Conservation (phyloP, 768 basidiomycete species). For the Lactarius tabidus region DNA sequence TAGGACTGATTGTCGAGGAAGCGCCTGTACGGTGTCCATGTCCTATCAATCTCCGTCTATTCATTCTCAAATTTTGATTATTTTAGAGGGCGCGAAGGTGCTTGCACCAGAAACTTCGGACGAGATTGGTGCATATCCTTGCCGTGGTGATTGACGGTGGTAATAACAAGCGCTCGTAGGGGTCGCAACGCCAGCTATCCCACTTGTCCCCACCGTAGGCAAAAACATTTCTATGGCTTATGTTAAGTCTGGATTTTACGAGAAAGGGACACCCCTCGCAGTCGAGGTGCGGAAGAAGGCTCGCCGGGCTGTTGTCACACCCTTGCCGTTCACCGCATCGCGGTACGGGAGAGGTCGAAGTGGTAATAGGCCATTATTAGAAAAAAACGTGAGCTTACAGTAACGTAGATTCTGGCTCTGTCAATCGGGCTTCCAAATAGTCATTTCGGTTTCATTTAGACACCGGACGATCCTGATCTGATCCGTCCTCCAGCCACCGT, state of each 20-base stretch:
- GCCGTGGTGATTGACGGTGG: background rate
- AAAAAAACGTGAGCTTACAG: background rate
- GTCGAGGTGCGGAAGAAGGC: slow-evolving; percentile 83
- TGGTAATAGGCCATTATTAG: background rate
- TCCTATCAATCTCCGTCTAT: background rate
- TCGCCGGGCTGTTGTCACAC: slow-evolving; percentile 65
- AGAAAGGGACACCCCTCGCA: slow-evolving; percentile 81
- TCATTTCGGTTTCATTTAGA: too few species aligned
- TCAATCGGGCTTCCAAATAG: too few species aligned
- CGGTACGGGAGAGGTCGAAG: slow-evolving; percentile 69
- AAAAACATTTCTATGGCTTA: slow-evolving; percentile 98
- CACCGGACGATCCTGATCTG: too few species aligned
- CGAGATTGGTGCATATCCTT: slow-evolving; percentile 51
- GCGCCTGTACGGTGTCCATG: slow-evolving; percentile 78
- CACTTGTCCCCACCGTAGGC: slow-evolving; percentile 74
- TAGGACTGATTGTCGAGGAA: slow-evolving; percentile 79
- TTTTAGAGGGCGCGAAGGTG: slow-evolving; percentile 73
- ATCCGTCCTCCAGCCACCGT: too few species aligned
- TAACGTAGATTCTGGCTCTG: too few species aligned
- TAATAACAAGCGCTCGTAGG: slow-evolving; percentile 39
- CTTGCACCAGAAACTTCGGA: slow-evolving; percentile 52
- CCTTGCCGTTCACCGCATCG: slow-evolving; percentile 86
- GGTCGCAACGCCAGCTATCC: slow-evolving; percentile 88
- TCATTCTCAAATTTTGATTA: background rate
- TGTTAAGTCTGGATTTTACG: slow-evolving; percentile 74